Evolutionary conservation across 192 early-diverging fungal species (phyloP).

Genomic region (Backusella liffmaniae): DNA sequence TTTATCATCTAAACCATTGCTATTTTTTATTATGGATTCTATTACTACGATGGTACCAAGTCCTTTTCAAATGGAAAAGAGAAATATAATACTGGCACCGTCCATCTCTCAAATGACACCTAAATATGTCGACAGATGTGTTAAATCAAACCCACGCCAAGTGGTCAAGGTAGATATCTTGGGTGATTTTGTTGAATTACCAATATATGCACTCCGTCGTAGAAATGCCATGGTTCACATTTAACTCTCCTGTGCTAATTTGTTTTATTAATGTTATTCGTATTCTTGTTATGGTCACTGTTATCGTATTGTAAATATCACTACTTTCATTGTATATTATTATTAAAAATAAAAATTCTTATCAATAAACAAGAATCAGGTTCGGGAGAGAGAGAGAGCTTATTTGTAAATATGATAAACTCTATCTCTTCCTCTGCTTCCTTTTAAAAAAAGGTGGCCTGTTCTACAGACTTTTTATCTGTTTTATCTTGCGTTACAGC

Average conservation of each 20-base stretch:
- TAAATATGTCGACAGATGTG: conserved; percentile 13
- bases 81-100: not conserved
- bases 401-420: no score
- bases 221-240: conserved; percentile 16
- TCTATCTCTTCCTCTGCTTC: not conserved
- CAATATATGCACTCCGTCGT: conserved; percentile 7
- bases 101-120: conserved; percentile 11
- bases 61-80: not conserved
- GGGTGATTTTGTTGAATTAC: conserved; percentile 13
- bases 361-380: not conserved
- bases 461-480: not conserved
- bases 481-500: not conserved
- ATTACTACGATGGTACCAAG: not conserved
- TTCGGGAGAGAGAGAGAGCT: no score
- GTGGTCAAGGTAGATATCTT: conserved; percentile 13
- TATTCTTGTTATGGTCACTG: not conserved
- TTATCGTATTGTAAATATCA: not conserved
- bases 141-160: conserved; percentile 14
- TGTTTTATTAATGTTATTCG: not conserved
- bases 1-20: not conserved
- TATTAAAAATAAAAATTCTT: not conserved
- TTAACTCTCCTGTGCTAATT: not conserved
- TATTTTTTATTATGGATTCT: not conserved
- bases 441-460: not conserved
- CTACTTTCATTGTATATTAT: not conserved